Evolutionary conservation across 257 asterid genomes (phyloP).

Genomic region (Scutellaria minor): DNA sequence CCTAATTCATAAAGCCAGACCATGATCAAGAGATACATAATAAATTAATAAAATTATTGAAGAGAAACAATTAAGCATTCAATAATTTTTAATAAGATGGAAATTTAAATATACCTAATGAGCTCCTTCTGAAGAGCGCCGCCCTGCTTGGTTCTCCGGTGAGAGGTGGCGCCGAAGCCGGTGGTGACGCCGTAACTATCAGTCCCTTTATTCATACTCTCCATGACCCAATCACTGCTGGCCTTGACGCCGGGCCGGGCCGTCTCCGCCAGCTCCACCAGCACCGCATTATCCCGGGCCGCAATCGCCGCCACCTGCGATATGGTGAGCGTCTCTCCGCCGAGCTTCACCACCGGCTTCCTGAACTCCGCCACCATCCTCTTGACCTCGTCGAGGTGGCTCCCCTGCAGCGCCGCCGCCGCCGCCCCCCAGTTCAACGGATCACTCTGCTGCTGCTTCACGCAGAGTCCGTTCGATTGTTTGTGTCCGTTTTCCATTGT

Average conservation of each 20-base stretch:
- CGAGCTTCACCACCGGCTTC: conserved; percentile 75
- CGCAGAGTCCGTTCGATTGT: conserved; percentile 50
- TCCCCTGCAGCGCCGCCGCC: conserved; percentile 74
- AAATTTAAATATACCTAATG: conserved; percentile 49
- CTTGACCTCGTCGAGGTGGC: conserved; percentile 89
- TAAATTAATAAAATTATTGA: too few species aligned
- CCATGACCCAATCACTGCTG: conserved; percentile 96
- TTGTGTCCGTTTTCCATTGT: conserved; percentile 42
- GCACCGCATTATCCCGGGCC: conserved; percentile 53
- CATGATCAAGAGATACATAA: too few species aligned
- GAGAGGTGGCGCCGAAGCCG: conserved; percentile 88
- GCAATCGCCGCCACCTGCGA: conserved; percentile 93
- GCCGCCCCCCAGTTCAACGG: conserved; percentile 91
- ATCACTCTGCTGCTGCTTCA: conserved; percentile 42
- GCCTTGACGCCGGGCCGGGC: conserved; percentile 88
- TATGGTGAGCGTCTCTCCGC: conserved; percentile 74
- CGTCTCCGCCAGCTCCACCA: conserved; percentile 81
- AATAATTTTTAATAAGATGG: neutral
- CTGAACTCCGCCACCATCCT: conserved; percentile 83
- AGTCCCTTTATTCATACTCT: conserved; percentile 81
- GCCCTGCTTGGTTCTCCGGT: conserved; percentile 86
- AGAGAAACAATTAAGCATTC: too few species aligned
- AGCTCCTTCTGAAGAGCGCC: conserved; percentile 92
- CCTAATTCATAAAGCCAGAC: too few species aligned
- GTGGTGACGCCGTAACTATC: conserved; percentile 95